These are phyloP conservation scores for Puccinia polysora DNA, from an alignment of 1,284 basidiomycete species.

Conservation along the genomic window DNA sequence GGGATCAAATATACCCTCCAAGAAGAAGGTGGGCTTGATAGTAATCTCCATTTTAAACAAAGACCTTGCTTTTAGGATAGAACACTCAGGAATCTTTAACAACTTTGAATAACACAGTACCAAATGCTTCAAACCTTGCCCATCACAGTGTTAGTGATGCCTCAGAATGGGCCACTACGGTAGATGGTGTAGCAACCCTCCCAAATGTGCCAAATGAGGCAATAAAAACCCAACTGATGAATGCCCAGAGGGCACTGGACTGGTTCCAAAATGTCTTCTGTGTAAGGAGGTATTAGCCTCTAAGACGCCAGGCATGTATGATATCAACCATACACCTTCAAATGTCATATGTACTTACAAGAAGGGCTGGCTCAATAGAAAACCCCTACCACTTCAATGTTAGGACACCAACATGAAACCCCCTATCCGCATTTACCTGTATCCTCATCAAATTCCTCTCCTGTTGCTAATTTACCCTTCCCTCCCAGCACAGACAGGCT, in stretches of 20 bases:
- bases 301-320: neutral
- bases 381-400: neutral
- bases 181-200: neutral
- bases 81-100: neutral
- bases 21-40: neutral
- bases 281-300: neutral
- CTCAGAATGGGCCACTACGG: constrained; percentile 7
- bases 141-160: constrained; percentile 2
- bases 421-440: neutral
- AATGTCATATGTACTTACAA: neutral
- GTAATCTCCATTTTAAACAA: neutral
- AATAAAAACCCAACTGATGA: neutral
- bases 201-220: constrained; percentile 12
- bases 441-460: too few relatives aligned
- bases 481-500: neutral
- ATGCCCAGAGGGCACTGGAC: neutral
- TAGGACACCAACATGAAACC: neutral
- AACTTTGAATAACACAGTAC: neutral
- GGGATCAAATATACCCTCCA: neutral
- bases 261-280: neutral
- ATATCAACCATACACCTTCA: neutral
- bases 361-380: neutral
- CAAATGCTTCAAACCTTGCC: neutral
- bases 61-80: neutral
- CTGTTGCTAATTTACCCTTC: neutral